phyloP scores from a whole-genome alignment of 306 rosid genomes.

The Prunus campanulata region DNA sequence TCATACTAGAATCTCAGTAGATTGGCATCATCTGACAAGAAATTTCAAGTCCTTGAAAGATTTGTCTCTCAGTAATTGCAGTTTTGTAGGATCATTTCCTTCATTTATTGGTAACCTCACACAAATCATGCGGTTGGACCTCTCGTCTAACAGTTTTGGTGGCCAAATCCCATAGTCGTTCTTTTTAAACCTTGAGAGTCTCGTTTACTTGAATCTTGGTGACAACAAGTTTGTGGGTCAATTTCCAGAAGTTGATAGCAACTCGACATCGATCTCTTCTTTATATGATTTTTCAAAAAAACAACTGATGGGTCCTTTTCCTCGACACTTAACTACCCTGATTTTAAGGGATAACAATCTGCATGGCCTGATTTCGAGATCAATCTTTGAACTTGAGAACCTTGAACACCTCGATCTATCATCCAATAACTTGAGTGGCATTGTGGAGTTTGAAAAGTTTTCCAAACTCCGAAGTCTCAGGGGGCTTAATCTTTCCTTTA shows the following conservation, averaged over 20 bases:
- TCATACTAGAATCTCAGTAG: no score
- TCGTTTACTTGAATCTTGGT: background rate
- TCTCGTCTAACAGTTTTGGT: background rate
- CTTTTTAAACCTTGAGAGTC: background rate
- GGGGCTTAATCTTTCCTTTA: no score
- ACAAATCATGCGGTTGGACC: background rate
- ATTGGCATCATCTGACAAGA: no score
- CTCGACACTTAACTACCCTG: background rate
- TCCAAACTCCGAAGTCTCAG: no score
- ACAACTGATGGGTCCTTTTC: background rate
- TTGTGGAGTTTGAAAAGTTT: background rate
- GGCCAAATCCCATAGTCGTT: background rate
- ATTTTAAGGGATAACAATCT: background rate
- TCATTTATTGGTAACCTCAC: background rate
- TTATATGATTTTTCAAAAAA: background rate
- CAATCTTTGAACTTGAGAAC: background rate
- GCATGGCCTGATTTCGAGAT: background rate
- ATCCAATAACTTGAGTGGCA: background rate
- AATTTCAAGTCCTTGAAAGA: background rate
- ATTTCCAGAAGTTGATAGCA: slow-evolving; percentile 1
- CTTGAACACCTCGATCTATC: accelerated
- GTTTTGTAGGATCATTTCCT: background rate
- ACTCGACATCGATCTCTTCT: background rate
- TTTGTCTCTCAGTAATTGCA: background rate
- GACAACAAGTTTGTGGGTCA: background rate